Evolutionary conservation across 129 eudicot genomes (phyloP).

Genomic region (Centella asiatica): DNA sequence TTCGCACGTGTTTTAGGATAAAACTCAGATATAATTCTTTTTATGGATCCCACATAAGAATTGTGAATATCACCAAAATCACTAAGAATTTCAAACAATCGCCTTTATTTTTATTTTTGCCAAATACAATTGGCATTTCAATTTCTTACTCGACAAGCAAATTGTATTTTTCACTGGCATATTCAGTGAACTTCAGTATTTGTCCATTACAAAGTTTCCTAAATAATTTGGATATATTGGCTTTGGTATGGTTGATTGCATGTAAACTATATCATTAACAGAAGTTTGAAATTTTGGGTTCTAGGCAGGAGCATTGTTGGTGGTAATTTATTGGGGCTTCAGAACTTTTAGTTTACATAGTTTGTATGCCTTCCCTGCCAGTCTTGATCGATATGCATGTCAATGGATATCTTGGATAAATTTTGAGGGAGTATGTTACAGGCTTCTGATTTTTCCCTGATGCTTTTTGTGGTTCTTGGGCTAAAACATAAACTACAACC

Average conservation of each 20-base stretch:
- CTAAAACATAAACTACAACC: neutral
- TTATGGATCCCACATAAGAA: too few relatives aligned
- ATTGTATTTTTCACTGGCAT: too few relatives aligned
- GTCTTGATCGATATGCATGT: neutral
- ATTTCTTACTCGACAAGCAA: too few relatives aligned
- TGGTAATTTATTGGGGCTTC: neutral
- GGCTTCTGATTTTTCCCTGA: too few relatives aligned
- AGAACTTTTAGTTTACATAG: neutral
- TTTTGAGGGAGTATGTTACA: neutral
- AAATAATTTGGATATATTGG: too few relatives aligned
- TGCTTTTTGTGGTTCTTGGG: neutral
- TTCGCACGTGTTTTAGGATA: too few relatives aligned
- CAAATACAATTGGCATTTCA: too few relatives aligned
- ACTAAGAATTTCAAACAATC: too few relatives aligned
- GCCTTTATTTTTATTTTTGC: too few relatives aligned
- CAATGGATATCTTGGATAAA: neutral
- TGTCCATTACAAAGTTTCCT: neutral
- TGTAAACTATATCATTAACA: too few relatives aligned
- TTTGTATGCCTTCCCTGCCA: neutral
- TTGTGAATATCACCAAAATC: too few relatives aligned
- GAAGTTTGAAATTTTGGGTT: neutral
- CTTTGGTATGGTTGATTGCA: neutral
- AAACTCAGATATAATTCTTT: too few relatives aligned
- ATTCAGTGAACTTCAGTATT: neutral
- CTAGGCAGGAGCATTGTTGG: neutral